These are phyloP conservation scores for Polychytrium aggregatum DNA, from an alignment of 192 early-diverging fungal genomes.

Conservation along the genomic window DNA sequence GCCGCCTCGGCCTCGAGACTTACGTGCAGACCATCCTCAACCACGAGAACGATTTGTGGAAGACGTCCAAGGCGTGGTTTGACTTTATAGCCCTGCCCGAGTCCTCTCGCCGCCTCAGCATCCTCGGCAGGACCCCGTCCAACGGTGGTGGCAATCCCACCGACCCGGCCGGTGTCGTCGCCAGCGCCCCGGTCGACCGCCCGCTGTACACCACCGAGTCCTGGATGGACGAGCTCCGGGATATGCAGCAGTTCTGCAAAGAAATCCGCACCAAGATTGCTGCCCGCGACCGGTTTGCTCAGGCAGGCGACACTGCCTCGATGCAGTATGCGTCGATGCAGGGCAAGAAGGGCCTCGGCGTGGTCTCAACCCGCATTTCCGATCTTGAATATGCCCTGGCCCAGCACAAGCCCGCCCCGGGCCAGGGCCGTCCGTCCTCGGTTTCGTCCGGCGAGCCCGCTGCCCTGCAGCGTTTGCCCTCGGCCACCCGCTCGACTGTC, in stretches of 20 bases:
- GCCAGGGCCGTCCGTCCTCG: too few species aligned
- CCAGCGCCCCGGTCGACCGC: not conserved
- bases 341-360: constrained; percentile 56
- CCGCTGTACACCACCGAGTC: constrained; percentile 44
- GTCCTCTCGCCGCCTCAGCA: constrained; percentile 8
- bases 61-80: constrained; percentile 56
- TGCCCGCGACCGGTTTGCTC: constrained; percentile 58
- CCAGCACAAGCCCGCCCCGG: not conserved
- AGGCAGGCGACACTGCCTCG: constrained; percentile 60
- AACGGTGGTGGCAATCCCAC: too few species aligned
- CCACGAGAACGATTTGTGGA: constrained; percentile 65
- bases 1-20: constrained; percentile 62
- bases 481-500: too few species aligned
- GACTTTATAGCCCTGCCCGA: constrained; percentile 64
- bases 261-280: constrained; percentile 66
- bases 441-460: too few species aligned
- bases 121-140: too few species aligned
- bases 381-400: constrained; percentile 43
- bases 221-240: constrained; percentile 70
- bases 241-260: constrained; percentile 46
- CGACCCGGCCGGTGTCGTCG: not conserved
- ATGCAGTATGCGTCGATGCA: constrained; percentile 70
- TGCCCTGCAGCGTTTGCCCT: too few species aligned
- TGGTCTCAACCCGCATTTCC: constrained; percentile 30
- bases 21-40: constrained; percentile 67